These are phyloP conservation scores for Mortierella claussenii DNA, from an alignment of 192 early-diverging fungal species.

Conservation along the genomic window DNA sequence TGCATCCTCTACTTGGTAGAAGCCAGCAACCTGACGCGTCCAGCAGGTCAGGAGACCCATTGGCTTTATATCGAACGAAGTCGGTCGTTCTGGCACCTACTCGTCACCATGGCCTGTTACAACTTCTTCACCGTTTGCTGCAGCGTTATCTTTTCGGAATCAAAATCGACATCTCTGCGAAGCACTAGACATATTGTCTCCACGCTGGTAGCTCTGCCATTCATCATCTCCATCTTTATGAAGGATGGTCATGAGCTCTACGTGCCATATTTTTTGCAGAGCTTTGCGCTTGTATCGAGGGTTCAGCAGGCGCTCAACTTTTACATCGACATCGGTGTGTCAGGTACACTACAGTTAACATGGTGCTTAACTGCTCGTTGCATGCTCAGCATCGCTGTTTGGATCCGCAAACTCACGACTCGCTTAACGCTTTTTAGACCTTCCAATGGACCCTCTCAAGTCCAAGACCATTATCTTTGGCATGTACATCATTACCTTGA, in stretches of 20 bases:
- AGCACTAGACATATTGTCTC: conserved; percentile 38
- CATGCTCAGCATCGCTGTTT: too few species aligned
- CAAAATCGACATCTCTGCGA: conserved; percentile 22
- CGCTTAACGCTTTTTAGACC: conserved; percentile 29
- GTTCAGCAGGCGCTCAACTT: conserved; percentile 67
- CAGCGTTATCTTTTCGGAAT: conserved; percentile 42
- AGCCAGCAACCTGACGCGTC: conserved; percentile 42
- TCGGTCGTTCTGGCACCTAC: conserved; percentile 26
- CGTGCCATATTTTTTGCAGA: conserved; percentile 74
- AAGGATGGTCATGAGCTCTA: conserved; percentile 60
- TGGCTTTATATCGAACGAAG: conserved; percentile 40
- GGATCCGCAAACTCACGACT: too few species aligned
- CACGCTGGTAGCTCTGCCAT: conserved; percentile 61
- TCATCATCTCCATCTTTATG: conserved; percentile 61
- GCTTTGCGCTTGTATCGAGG: conserved; percentile 62
- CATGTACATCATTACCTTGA: conserved; percentile 60
- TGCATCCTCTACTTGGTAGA: conserved; percentile 38
- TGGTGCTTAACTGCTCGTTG: too few species aligned
- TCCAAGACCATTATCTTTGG: conserved; percentile 66
- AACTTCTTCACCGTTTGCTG: conserved; percentile 32
- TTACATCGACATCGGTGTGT: conserved; percentile 60
- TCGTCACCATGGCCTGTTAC: conserved; percentile 34
- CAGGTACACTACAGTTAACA: conserved; percentile 51
- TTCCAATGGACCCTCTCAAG: conserved; percentile 60
- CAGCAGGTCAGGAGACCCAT: conserved; percentile 20